These are phyloP conservation scores for Juncus effusus DNA, from an alignment of 176 grass and related monocot species.

Conservation along the genomic window DNA sequence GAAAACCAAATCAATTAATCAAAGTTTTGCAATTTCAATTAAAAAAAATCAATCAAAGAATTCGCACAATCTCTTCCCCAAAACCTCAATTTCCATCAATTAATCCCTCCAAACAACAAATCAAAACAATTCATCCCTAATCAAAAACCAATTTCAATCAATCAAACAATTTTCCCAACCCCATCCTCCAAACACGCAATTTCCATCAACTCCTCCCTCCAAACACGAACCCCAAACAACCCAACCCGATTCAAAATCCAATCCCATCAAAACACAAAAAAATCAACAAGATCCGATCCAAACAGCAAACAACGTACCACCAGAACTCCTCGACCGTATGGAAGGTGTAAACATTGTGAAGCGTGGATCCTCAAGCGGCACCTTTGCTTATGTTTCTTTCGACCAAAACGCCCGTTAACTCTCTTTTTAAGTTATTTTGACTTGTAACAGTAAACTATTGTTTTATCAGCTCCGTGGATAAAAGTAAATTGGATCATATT, in stretches of 20 bases:
- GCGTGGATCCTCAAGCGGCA: conserved; percentile 82
- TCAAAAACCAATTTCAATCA: neutral
- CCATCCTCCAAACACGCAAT: too few species aligned
- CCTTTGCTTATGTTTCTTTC: conserved; percentile 80
- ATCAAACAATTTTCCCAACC: too few species aligned
- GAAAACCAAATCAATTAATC: neutral
- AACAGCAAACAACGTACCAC: conserved; percentile 39
- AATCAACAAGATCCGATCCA: conserved; percentile 32
- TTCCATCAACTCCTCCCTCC: too few species aligned
- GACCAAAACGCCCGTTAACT: conserved; percentile 97
- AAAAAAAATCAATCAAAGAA: too few species aligned
- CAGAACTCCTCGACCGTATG: conserved; percentile 95
- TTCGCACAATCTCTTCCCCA: too few species aligned
- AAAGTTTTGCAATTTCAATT: neutral
- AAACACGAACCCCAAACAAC: too few species aligned
- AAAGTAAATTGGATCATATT: too few species aligned
- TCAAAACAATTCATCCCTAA: conserved; percentile 1
- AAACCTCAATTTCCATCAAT: too few species aligned
- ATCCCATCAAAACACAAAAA: neutral
- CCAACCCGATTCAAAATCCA: too few species aligned
- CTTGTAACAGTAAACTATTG: too few species aligned
- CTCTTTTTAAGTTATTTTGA: conserved; percentile 8
- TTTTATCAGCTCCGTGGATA: too few species aligned
- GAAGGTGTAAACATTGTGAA: conserved; percentile 88
- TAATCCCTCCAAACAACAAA: neutral